Base-by-base conservation (phyloP, 2,329 filamentous ascomycete species). In the Cordyceps sp. region DNA sequence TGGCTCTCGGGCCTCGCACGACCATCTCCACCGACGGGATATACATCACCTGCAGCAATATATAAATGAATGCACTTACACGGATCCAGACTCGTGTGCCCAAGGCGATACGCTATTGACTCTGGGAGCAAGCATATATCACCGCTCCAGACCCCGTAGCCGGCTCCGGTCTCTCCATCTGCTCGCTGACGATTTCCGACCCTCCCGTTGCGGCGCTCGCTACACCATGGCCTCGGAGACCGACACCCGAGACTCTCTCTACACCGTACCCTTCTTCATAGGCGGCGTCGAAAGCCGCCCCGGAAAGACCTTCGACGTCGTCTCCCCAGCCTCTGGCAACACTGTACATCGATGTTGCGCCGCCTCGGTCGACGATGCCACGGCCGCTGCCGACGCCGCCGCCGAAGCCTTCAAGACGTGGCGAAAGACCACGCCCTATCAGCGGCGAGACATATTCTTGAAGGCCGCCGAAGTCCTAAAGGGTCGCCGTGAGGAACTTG, bases 361-460 rank as follows among this genome's bases (percentile, higher is more conserved):
- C 29, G 32, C 12, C 21, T 35, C 24, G 16, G 42, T 43, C 2
- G n/a, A 23, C 7, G 21, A 23, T 23, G 21, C 21, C 21, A 23
- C 7, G 7, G 12, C 21, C 21, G 21, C 21, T 23, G 21, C 12
- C 21, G 21, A 23, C 12, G 21, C 21, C 21, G 21, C 21, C 21
- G 21, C n/a, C n/a, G 59, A 61, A 12, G 81, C 83, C 1, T 77
- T 82, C 52, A 66, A 66, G 27, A 55, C 64, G 36, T 93, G 83
- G 83, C 63, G 66, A 27, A 68, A 66, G 40, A 68, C 68, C 3
- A 72, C 69, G 29, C 68, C 74, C 2, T 46, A 58, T 17, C 47
- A 62, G 17, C 76, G 79, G 25, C 73, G 80, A 23, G 69, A 78
- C 40, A 72, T 92, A 39, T 63, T 92, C 36, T 57, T 78, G 36